Percentiles rank a stretch among this genome's conserved stretches.
Conservation (phyloP, 2,329 filamentous ascomycete genomes). For the Plectosphaerella cucumerina region DNA sequence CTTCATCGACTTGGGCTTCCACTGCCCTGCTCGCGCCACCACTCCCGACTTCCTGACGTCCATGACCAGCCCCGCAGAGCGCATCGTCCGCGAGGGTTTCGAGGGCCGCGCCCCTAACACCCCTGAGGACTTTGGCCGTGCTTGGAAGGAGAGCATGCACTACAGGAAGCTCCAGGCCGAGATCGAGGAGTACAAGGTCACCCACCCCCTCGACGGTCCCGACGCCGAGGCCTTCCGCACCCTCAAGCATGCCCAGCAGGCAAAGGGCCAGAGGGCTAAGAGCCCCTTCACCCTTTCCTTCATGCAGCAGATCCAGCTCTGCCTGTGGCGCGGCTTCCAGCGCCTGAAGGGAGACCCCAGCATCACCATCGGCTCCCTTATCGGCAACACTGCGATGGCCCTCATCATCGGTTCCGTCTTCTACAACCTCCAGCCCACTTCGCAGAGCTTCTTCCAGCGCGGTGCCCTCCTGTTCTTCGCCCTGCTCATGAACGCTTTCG, state of each 20-base stretch:
- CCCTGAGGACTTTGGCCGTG: conserved; percentile 56
- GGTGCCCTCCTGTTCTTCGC: conserved; percentile 84
- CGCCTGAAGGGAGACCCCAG: conserved; percentile 73
- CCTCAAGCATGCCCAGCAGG: conserved; percentile 50
- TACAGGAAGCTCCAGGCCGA: conserved; percentile 47
- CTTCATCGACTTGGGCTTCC: conserved; percentile 64
- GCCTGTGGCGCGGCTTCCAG: conserved; percentile 75
- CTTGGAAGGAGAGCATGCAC: conserved; percentile 52
- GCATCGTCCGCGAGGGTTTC: conserved; percentile 50
- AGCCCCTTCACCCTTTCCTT: conserved; percentile 84
- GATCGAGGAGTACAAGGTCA: conserved; percentile 50
- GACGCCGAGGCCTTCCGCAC: conserved; percentile 54
- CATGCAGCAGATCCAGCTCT: conserved; percentile 70
- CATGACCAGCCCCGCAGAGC: conserved; percentile 58
- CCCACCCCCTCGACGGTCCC: conserved; percentile 50
- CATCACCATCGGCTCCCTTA: conserved; percentile 62
- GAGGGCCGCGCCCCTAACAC: conserved; percentile 54
- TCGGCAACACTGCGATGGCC: conserved; percentile 72
- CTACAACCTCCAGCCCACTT: conserved; percentile 65
- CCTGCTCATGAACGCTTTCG: conserved; percentile 80
- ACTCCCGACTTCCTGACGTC: conserved; percentile 70
- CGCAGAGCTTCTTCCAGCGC: conserved; percentile 71
- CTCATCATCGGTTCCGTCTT: conserved; percentile 79
- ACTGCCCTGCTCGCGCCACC: conserved; percentile 62
- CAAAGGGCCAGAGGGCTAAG: conserved; percentile 55